Evolutionary conservation across 768 basidiomycete genomes (phyloP), one percentile per base, ranked within the genome.

Genomic region (Tricholoma hemisulphureum): DNA sequence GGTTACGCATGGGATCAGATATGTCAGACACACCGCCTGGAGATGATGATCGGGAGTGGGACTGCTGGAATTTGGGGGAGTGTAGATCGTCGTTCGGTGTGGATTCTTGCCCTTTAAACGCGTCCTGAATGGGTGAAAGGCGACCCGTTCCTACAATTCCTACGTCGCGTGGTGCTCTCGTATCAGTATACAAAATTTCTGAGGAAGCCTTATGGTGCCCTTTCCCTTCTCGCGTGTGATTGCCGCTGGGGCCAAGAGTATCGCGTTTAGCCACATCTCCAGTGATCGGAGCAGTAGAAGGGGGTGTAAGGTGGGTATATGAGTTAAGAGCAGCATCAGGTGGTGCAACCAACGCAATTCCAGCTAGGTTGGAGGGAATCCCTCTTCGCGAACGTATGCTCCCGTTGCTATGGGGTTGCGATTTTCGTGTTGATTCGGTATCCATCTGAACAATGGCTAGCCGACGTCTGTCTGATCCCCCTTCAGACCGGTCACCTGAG

Each of bases 261-360:
- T 59, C 55, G 28, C 58, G 60, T 39, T 29, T 29, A 16, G 3
- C 49, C 26, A 43, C 11, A 63, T 68, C 65, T 61, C 57, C 65
- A 26, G 66, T 64, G 37, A 75, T 63, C 59, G 85, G 83, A 11
- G 80, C 78, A 26, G 80, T 74, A 20, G 77, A 68, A 13, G 83
- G 83, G 55, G 83, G 81, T 4, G 81, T 76, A 46, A 86, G 73
- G 54, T 80, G 78, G 26, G 82, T 75, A 64, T 85, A 83, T 13
- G 78, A 71, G 46, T 68, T 74, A 14, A 80, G 78, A 8, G 83
- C 78, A 61, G 84, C 85, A 69, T 89, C 89, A 35, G 88, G 87
- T 51, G 88, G 89, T 53, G 86, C 86, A 58, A 90, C 84, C 61
- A 91, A 76, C 53, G 88, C 84, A 23, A 90, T 76, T 53, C 83